Conservation (phyloP, 768 basidiomycete species). For the Trametes sanguinea region DNA sequence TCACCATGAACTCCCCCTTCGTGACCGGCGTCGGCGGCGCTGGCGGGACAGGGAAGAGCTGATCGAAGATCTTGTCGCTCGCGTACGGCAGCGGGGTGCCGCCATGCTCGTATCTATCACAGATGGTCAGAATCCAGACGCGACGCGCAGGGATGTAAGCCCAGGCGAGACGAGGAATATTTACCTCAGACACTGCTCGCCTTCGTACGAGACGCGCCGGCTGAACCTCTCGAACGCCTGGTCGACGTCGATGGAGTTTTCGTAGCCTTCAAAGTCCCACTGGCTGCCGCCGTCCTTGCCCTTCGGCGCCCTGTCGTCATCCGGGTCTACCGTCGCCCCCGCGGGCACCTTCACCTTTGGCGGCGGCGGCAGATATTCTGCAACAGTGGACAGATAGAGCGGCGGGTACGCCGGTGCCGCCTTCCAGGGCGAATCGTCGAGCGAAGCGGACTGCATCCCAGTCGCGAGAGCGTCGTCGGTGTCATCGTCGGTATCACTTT, state of each 20-base stretch:
- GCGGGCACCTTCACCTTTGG: slow-evolving; percentile 49
- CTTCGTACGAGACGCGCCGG: slow-evolving; percentile 66
- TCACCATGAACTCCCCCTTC: slow-evolving; percentile 61
- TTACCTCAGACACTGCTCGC: slow-evolving; percentile 86
- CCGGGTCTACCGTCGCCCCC: slow-evolving; percentile 42
- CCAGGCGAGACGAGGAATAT: slow-evolving; percentile 21
- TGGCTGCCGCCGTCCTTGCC: slow-evolving; percentile 44
- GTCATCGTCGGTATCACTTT: slow-evolving; percentile 31
- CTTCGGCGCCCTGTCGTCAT: slow-evolving; percentile 40
- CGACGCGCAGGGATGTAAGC: too few relatives aligned
- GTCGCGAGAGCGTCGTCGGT: slow-evolving; percentile 48
- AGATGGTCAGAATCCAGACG: neutral
- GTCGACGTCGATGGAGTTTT: slow-evolving; percentile 78
- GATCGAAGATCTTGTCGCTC: slow-evolving; percentile 70
- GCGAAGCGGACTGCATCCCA: slow-evolving; percentile 55
- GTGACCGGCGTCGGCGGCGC: slow-evolving; percentile 52
- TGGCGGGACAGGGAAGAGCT: slow-evolving; percentile 65
- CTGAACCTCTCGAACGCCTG: slow-evolving; percentile 86
- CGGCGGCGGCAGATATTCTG: slow-evolving; percentile 69
- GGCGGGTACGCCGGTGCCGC: slow-evolving; percentile 65
- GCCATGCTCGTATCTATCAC: slow-evolving; percentile 78
- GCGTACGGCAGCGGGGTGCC: slow-evolving; percentile 85
- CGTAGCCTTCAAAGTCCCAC: slow-evolving; percentile 77
- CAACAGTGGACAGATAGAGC: slow-evolving; percentile 71
- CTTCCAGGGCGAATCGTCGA: slow-evolving; percentile 67